Evolutionary conservation across 768 basidiomycete species (phyloP), one percentile per base, ranked within the genome.

Genomic region (Clitopilus hobsonii): DNA sequence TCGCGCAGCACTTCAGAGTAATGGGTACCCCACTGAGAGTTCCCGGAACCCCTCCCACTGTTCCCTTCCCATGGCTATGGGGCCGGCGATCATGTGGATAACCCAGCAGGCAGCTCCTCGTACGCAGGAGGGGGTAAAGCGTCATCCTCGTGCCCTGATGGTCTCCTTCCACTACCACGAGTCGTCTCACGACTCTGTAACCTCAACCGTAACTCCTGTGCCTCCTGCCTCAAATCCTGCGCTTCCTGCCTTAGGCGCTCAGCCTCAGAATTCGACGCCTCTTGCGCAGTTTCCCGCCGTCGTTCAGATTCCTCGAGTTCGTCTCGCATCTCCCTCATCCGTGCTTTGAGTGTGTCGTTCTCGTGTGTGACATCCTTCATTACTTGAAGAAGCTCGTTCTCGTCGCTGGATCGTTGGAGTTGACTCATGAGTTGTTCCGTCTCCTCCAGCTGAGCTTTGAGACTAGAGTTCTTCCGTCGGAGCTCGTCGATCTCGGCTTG

Each of bases 61-160:
- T n/a, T n/a, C n/a, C n/a, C n/a, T n/a, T n/a, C n/a, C n/a, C n/a
- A n/a, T n/a, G 8, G 4, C 10, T 2, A 10, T 11, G 41, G n/a
- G 38, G 38, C n/a, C n/a, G n/a, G 3, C 5, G n/a, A 4, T 20
- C n/a, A 45, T 20, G 41, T 45, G 41, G 22, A 45, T 18, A 10
- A 16, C 11, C 14, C 41, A 20, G 4, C 41, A 5, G 41, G 10
- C 16, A 45, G 18, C 22, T 68, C 70, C 36, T 71, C 69, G 57
- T 73, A 73, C 6, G 71, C 64, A 0, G 71, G 71, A 3, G 71
- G 71, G 14, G 70, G 69, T 26, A 68, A 58, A 22, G 56, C 66
- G 6, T 61, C 56, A 53, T 69, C 69, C 20, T 64, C 58, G 36
- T 58, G 60, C 32, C 55, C 18, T 32, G 54, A 29, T 29, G 54